Percentiles rank a stretch among this genome's conserved stretches.
Evolutionary conservation across 2,329 filamentous ascomycete species (phyloP).

Genomic region (Fusarium liriodendri): DNA sequence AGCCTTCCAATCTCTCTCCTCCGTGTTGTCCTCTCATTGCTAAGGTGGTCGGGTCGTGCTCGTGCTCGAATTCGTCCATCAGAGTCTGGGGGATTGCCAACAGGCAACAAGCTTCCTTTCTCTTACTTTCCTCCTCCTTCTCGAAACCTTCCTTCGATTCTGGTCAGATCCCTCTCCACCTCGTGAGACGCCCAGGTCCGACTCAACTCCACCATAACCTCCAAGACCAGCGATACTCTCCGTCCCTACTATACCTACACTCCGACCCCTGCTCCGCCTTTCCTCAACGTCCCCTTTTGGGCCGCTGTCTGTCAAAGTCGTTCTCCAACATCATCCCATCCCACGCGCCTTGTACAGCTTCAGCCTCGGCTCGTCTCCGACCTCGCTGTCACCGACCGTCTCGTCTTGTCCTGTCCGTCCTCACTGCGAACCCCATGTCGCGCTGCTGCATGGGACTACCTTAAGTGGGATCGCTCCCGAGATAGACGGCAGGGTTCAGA

Average conservation of each 20-base stretch:
- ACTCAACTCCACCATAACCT: conserved; percentile 15
- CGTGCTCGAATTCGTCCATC: background rate
- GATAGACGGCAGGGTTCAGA: conserved; percentile 32
- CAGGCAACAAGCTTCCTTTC: background rate
- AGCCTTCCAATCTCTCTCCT: background rate
- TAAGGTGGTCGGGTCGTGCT: conserved; percentile 14
- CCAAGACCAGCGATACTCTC: background rate
- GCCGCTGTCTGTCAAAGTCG: conserved; percentile 5
- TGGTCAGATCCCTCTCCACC: background rate
- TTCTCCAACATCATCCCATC: conserved; percentile 26
- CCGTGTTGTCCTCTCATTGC: conserved; percentile 3
- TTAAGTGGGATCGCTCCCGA: conserved; percentile 44
- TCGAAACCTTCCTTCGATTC: background rate
- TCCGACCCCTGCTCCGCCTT: conserved; percentile 15
- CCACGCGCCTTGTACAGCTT: conserved; percentile 3
- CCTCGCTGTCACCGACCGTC: background rate
- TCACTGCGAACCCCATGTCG: conserved; percentile 27
- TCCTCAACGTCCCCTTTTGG: conserved; percentile 22
- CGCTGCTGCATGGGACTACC: conserved; percentile 32
- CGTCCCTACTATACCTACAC: background rate
- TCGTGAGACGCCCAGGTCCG: background rate
- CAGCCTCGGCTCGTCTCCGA: conserved; percentile 6
- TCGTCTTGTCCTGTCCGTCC: background rate
- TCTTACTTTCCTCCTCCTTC: background rate
- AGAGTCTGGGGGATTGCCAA: background rate